phyloP scores from a whole-genome alignment of 306 rosid genomes.

The Hippophae tibetana region DNA sequence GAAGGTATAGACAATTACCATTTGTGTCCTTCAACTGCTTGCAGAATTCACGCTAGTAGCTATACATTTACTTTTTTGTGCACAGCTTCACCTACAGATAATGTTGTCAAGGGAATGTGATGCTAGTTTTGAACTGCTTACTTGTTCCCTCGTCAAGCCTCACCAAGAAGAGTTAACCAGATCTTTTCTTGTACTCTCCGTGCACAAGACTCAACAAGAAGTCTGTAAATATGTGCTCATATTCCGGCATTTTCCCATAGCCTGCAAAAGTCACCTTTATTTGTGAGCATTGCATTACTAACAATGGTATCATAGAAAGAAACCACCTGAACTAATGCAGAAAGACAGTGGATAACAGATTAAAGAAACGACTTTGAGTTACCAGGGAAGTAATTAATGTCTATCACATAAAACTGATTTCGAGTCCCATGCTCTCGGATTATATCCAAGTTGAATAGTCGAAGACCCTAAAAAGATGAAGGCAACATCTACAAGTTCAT shows the following conservation, averaged over 20 bases:
- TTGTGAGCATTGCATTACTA: not conserved
- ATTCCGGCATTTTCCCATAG: slow-evolving; percentile 91
- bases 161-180: slow-evolving; percentile 20
- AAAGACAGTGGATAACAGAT: too few species aligned
- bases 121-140: slow-evolving; percentile 1
- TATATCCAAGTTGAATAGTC: slow-evolving; percentile 77
- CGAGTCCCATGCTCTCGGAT: slow-evolving; percentile 66
- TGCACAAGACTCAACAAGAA: slow-evolving; percentile 59
- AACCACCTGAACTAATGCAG: not conserved
- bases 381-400: slow-evolving; percentile 94
- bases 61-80: slow-evolving; percentile 1
- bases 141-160: slow-evolving; percentile 7
- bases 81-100: slow-evolving; percentile 7
- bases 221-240: slow-evolving; percentile 88
- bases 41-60: slow-evolving; percentile 13
- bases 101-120: slow-evolving; percentile 3
- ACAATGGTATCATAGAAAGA: not conserved
- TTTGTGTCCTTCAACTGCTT: slow-evolving; percentile 4
- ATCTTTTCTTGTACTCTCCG: slow-evolving; percentile 49
- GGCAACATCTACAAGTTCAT: not conserved
- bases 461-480: slow-evolving; percentile 49
- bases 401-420: slow-evolving; percentile 73
- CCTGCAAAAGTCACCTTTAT: slow-evolving; percentile 36
- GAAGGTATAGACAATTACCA: not conserved
- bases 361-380: slow-evolving; percentile 8